Evolutionary conservation across 768 basidiomycete genomes (phyloP).

Genomic region (Lactarius quietus): DNA sequence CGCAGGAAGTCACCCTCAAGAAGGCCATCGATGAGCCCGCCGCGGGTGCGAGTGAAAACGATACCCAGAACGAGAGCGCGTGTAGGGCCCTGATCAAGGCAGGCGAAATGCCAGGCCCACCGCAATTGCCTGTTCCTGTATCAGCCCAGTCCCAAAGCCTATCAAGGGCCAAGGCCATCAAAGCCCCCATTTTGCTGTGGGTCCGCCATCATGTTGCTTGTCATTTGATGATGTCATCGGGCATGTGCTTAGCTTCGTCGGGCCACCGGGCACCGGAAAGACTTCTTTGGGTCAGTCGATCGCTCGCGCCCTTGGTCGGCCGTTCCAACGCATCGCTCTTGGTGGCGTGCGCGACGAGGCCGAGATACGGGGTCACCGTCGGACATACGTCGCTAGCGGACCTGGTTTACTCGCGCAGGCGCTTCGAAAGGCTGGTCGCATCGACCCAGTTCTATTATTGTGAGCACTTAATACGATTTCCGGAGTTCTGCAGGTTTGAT

Average conservation of each 20-base stretch:
- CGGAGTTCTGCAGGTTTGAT: slow-evolving; percentile 1
- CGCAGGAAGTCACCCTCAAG: slow-evolving; percentile 25
- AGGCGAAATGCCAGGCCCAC: slow-evolving; percentile 15
- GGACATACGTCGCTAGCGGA: slow-evolving; percentile 91
- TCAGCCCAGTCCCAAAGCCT: slow-evolving; percentile 9
- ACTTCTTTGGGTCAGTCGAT: slow-evolving; percentile 89
- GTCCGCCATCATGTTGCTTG: slow-evolving; percentile 19
- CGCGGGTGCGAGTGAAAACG: slow-evolving; percentile 20
- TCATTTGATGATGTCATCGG: slow-evolving; percentile 3
- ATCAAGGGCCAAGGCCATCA: slow-evolving; percentile 42
- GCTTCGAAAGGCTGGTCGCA: slow-evolving; percentile 74
- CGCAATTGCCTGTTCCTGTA: background rate
- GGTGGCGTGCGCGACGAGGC: slow-evolving; percentile 95
- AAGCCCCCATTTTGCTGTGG: slow-evolving; percentile 71
- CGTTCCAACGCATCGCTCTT: slow-evolving; percentile 89
- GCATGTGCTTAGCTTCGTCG: slow-evolving; percentile 58
- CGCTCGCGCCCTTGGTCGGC: slow-evolving; percentile 74
- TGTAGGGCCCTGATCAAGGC: slow-evolving; percentile 15
- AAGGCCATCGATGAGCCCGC: slow-evolving; percentile 21
- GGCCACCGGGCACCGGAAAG: slow-evolving; percentile 89
- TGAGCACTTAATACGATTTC: slow-evolving; percentile 28
- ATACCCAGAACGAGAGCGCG: slow-evolving; percentile 4
- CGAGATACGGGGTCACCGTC: slow-evolving; percentile 68
- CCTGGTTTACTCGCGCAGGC: slow-evolving; percentile 86
- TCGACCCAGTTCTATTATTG: slow-evolving; percentile 78